Percentiles rank a stretch among this genome's conserved stretches.
Conservation (phyloP, 1,284 basidiomycete species). For the Sporisorium graminicola region DNA sequence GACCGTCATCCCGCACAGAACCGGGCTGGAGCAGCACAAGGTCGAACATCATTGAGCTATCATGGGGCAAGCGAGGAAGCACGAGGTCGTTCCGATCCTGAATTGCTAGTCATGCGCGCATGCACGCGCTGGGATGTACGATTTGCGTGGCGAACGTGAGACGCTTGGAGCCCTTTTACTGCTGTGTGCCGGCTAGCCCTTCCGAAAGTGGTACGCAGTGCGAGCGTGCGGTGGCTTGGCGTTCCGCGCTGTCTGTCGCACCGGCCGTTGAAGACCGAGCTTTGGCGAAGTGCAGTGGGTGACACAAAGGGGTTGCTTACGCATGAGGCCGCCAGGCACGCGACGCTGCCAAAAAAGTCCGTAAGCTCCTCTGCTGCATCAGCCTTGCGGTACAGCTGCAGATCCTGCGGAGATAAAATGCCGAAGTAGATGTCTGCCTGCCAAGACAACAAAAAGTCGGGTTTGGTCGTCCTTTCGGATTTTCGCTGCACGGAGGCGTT, state of each 20-base stretch:
- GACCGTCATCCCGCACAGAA: not conserved
- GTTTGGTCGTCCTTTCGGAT: not conserved
- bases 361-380: not conserved
- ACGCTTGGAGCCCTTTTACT: not conserved
- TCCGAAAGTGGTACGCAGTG: too few relatives aligned
- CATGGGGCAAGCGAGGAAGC: not conserved
- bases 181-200: not conserved
- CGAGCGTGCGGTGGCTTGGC: too few relatives aligned
- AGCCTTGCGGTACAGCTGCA: not conserved
- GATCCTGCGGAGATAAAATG: not conserved
- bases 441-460: not conserved
- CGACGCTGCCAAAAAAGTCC: too few relatives aligned
- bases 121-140: not conserved
- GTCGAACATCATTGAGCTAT: not conserved
- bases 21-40: not conserved
- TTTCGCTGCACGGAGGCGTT: not conserved
- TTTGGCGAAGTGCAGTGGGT: too few relatives aligned
- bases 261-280: too few relatives aligned
- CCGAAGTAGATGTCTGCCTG: not conserved
- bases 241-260: too few relatives aligned
- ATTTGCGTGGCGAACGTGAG: conserved; percentile 1
- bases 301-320: not conserved
- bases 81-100: not conserved
- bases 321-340: too few relatives aligned
- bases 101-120: not conserved